Conservation (phyloP, 2,329 filamentous ascomycete species). For the Epichloe elymi region DNA sequence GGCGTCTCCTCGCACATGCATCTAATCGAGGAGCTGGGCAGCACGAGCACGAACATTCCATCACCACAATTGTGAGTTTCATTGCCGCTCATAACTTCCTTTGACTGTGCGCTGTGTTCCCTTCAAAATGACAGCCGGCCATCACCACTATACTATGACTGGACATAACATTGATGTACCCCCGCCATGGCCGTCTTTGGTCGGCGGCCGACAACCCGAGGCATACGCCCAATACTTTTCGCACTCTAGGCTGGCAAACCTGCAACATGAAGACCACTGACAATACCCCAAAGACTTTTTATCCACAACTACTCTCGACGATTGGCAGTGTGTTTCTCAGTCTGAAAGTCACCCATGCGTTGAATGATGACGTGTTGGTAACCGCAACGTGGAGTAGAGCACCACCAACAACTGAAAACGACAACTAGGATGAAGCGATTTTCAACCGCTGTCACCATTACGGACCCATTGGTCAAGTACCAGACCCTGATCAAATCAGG, state of each 20-base stretch:
- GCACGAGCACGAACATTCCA: not conserved
- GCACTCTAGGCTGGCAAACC: no score
- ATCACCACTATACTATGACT: no score
- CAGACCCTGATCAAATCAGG: slow-evolving; percentile 55
- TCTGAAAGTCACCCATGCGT: not conserved
- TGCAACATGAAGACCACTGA: no score
- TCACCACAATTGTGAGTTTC: not conserved
- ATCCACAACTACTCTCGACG: no score
- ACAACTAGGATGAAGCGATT: slow-evolving; percentile 18
- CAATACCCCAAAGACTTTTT: no score
- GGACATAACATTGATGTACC: no score
- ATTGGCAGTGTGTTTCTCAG: no score
- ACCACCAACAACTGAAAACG: not conserved
- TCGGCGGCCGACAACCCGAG: no score
- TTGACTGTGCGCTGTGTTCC: no score
- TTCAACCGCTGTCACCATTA: slow-evolving; percentile 43
- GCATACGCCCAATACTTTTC: no score
- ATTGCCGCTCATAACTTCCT: not conserved
- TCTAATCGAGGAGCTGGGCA: not conserved
- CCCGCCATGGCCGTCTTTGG: no score
- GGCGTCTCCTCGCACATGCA: not conserved
- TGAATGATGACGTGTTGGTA: not conserved
- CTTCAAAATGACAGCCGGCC: no score
- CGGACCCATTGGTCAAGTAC: slow-evolving; percentile 67
- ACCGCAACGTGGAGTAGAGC: not conserved